These are phyloP conservation scores for Phytophthora tubulina DNA, from an alignment of 352 stramenopile genomes.

Conservation along the genomic window DNA sequence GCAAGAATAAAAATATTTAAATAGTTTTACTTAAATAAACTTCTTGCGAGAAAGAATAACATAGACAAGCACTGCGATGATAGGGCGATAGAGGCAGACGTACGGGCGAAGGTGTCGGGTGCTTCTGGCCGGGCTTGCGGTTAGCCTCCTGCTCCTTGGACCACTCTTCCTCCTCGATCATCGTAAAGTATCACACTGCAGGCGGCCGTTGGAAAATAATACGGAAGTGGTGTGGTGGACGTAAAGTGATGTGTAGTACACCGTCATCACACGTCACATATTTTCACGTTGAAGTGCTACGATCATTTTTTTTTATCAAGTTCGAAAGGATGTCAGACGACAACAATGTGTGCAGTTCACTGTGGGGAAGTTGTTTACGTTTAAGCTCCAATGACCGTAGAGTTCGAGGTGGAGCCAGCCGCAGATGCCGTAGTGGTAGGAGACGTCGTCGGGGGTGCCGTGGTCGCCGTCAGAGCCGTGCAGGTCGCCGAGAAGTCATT, in stretches of 20 bases:
- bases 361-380: not conserved
- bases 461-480: conserved; percentile 1
- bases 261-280: not conserved
- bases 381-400: not conserved
- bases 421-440: not conserved
- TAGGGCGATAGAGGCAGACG: conserved; percentile 14
- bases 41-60: not conserved
- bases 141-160: conserved; percentile 92
- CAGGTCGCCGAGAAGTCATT: conserved; percentile 32
- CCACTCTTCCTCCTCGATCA: conserved; percentile 90
- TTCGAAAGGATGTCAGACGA: no score
- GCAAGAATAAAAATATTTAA: not conserved
- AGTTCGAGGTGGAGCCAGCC: not conserved
- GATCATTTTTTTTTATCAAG: no score
- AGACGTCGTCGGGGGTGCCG: not conserved
- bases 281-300: no score
- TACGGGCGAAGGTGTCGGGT: conserved; percentile 86
- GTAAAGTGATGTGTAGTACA: not conserved
- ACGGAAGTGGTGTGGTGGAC: conserved; percentile 2
- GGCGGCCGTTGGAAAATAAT: not conserved
- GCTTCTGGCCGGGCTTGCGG: conserved; percentile 90
- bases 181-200: conserved; percentile 20
- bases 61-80: not conserved
- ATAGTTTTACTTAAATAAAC: not conserved
- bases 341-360: no score